Evolutionary conservation across 1,284 basidiomycete species (phyloP), one percentile per base, ranked within the genome.

Genomic region (Agaricales sp.): DNA sequence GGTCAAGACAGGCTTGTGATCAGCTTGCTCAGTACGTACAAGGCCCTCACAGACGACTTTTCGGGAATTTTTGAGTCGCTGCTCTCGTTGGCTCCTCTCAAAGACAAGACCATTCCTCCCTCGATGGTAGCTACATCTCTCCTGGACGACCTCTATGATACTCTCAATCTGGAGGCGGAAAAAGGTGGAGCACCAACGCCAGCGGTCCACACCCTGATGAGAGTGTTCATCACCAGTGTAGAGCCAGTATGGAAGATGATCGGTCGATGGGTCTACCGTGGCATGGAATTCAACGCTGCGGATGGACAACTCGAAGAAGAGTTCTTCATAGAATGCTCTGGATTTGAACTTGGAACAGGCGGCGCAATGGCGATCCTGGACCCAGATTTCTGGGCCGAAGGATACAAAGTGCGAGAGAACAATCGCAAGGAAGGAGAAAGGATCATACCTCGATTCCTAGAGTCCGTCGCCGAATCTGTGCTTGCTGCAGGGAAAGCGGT

Each of bases 301-400:
- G 30, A 35, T 35, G 52, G 56, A n/a, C 63, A 69, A 19, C 63
- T 81, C 1, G 77, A 88, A 14, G 79, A 82, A 4, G 90, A 93
- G 59, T 91, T 91, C 65, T 92, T 90, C 63, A 77, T 92, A 48
- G 79, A 86, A 57, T 78, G 72, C 58, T 88, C 74, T 59, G 80
- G 74, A 53, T 69, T 80, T 54, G 75, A 67, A n/a, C 62, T 69
- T 48, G 71, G 71, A 21, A 64, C 68, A 13, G 54, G 50, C 57
- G 63, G 68, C 57, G 69, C 66, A 1, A 58, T 71, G 44, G 69
- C 70, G 2, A 56, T 78, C 53, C 63, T 80, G 57, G 82, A 78
- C 63, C 84, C 77, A 3, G 87, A 91, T 53, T 91, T 91, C 59
- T 92, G 90, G 89, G 69, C 74, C 30, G 78, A 83, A 26, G 86